Evolutionary conservation across 2,329 filamentous ascomycete genomes (phyloP).

Genomic region (Pseudogymnoascus destructans): DNA sequence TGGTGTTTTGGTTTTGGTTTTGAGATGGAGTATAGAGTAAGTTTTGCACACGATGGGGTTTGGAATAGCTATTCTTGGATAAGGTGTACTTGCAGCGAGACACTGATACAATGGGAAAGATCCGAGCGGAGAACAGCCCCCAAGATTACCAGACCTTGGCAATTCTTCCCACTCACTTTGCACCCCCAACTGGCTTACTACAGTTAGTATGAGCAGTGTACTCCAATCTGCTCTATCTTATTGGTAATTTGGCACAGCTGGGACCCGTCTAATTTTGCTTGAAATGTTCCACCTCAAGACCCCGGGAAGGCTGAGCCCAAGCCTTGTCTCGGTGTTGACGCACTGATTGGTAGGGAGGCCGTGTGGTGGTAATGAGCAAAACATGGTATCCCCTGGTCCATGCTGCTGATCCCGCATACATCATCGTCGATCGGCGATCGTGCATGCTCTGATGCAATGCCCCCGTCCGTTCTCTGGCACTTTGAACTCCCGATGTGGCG

Average conservation of each 20-base stretch:
- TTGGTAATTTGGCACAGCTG: conserved; percentile 4
- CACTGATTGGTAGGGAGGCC: conserved; percentile 4
- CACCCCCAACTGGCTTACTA: neutral
- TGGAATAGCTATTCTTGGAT: neutral
- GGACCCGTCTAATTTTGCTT: neutral
- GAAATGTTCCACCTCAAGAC: neutral
- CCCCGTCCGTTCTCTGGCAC: neutral
- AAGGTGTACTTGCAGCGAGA: neutral
- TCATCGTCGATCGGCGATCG: conserved; percentile 7
- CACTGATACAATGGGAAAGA: neutral
- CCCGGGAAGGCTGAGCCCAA: conserved; percentile 5
- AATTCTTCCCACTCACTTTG: neutral
- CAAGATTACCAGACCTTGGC: neutral
- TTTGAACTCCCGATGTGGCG: conserved; percentile 1
- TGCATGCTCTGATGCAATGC: neutral
- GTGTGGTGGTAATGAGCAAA: conserved; percentile 5
- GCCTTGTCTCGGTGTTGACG: neutral
- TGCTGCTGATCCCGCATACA: conserved; percentile 3
- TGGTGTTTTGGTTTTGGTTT: neutral
- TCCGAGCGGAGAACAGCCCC: neutral
- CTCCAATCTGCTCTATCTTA: neutral
- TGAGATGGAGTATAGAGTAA: neutral
- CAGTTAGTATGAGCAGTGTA: neutral
- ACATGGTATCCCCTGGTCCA: conserved; percentile 6
- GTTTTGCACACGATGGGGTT: neutral